Conservation (phyloP, 2,329 filamentous ascomycete species). For the Fusarium guadeloupense region DNA sequence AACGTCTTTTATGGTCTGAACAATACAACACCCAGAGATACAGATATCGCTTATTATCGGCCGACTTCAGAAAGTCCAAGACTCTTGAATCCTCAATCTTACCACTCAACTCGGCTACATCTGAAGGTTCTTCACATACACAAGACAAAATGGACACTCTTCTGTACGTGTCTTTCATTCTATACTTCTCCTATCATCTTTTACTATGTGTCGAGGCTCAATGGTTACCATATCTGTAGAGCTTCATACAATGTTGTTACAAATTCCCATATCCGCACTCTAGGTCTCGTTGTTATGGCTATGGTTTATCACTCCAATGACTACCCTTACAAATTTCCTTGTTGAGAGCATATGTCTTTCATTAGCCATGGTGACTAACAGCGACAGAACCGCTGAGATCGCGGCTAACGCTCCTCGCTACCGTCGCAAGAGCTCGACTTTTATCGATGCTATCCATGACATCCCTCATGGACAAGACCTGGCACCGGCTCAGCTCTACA, state of each 20-base stretch:
- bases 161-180: constrained; percentile 59
- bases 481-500: constrained; percentile 96
- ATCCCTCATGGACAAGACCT: constrained; percentile 81
- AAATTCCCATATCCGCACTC: background rate
- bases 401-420: constrained; percentile 91
- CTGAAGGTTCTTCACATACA: constrained; percentile 17
- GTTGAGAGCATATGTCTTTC: background rate
- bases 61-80: constrained; percentile 1
- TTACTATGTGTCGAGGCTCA: background rate
- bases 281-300: background rate
- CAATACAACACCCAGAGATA: background rate
- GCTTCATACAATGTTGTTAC: background rate
- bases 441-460: constrained; percentile 97
- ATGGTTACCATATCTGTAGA: background rate
- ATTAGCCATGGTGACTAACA: constrained; percentile 22
- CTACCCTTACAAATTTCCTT: background rate
- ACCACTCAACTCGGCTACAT: background rate
- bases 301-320: background rate
- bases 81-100: background rate
- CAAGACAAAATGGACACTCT: constrained; percentile 65
- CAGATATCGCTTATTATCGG: background rate
- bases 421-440: constrained; percentile 91
- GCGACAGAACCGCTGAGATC: constrained; percentile 82
- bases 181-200: background rate
- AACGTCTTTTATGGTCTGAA: background rate